Conservation (phyloP, 805 yeast genomes). For the Osmozyma mogii region DNA sequence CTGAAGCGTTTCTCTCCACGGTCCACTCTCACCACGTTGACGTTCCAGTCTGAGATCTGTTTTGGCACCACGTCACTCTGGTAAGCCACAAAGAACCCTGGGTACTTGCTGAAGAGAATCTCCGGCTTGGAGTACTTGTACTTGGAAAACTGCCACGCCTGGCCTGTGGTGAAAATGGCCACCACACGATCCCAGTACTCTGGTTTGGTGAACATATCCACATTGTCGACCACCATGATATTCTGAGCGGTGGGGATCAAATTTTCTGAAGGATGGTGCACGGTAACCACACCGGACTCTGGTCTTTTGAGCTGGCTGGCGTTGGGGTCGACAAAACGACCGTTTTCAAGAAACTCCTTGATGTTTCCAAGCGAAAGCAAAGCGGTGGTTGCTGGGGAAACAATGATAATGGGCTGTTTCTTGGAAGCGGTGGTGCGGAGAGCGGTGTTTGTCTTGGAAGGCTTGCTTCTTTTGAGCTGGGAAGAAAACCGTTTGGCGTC, state of each 20-base stretch:
- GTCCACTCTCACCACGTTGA: conserved; percentile 68
- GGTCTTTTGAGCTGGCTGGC: conserved; percentile 28
- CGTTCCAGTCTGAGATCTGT: conserved; percentile 81
- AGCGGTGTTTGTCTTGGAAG: conserved; percentile 5
- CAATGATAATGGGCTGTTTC: conserved; percentile 36
- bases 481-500: conserved; percentile 56
- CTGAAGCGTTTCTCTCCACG: conserved; percentile 71
- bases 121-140: conserved; percentile 82
- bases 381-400: conserved; percentile 40
- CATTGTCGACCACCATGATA: conserved; percentile 79
- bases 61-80: conserved; percentile 75
- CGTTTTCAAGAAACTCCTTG: conserved; percentile 53
- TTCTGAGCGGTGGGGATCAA: conserved; percentile 46
- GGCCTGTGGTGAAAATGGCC: conserved; percentile 95
- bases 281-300: conserved; percentile 34
- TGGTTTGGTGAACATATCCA: conserved; percentile 75
- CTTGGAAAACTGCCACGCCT: conserved; percentile 89
- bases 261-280: conserved; percentile 48
- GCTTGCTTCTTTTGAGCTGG: conserved; percentile 33
- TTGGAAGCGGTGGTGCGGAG: conserved; percentile 9
- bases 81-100: conserved; percentile 74
- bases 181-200: conserved; percentile 98
- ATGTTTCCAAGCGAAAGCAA: conserved; percentile 32
- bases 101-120: conserved; percentile 68
- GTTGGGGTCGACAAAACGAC: conserved; percentile 53